Evolutionary conservation across 352 stramenopile genomes (phyloP).

Genomic region (Phytophthora meadii): DNA sequence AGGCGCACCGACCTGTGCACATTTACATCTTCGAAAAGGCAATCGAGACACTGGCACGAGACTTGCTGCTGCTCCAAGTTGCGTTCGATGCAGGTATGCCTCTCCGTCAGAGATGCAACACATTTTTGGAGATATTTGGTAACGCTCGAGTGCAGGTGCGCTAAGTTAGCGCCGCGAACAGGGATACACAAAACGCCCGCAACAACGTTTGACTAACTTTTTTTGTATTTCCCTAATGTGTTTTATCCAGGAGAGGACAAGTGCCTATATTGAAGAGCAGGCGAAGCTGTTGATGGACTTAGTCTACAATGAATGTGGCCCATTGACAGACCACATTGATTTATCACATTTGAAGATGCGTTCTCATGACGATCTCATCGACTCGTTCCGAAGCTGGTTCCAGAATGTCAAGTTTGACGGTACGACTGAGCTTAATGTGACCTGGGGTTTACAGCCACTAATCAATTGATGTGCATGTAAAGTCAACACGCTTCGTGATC

Average conservation of each 20-base stretch:
- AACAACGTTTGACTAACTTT: neutral
- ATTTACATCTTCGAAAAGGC: constrained; percentile 92
- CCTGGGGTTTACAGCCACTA: too few species aligned
- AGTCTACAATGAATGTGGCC: constrained; percentile 70
- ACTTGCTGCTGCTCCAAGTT: constrained; percentile 91
- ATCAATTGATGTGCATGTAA: neutral
- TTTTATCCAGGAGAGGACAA: constrained; percentile 73
- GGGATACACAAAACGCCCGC: too few species aligned
- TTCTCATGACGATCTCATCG: constrained; percentile 88
- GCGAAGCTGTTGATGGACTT: constrained; percentile 74
- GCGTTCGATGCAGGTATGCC: constrained; percentile 89
- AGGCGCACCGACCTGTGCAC: constrained; percentile 55
- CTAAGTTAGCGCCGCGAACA: too few species aligned
- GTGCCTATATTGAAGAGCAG: constrained; percentile 82
- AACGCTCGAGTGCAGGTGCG: constrained; percentile 88
- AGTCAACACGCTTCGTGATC: constrained; percentile 86
- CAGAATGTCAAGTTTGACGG: constrained; percentile 76
- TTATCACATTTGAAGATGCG: constrained; percentile 91
- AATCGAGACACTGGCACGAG: constrained; percentile 86
- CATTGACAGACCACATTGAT: constrained; percentile 76
- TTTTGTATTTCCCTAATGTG: neutral
- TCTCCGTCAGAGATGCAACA: constrained; percentile 88
- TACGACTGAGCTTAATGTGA: constrained; percentile 26
- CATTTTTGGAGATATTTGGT: constrained; percentile 94
- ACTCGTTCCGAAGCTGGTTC: constrained; percentile 87